These are phyloP conservation scores for Cladochytrium tenue DNA, from an alignment of 371 early-diverging fungal species.

Conservation along the genomic window DNA sequence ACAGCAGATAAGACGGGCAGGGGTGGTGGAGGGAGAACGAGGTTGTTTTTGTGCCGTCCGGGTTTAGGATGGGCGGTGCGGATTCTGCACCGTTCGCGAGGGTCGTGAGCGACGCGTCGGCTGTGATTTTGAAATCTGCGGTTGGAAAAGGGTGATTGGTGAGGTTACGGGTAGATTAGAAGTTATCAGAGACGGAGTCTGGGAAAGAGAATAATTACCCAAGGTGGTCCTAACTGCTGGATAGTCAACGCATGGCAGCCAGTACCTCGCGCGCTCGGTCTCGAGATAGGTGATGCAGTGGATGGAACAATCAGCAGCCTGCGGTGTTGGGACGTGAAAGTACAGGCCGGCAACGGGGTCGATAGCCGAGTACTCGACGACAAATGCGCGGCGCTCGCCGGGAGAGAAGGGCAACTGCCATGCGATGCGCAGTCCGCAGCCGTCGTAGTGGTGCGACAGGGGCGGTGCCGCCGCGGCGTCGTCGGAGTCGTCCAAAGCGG, in stretches of 20 bases:
- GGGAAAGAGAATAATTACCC: slow-evolving; percentile 5
- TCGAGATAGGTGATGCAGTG: slow-evolving; percentile 35
- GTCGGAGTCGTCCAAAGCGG: background rate
- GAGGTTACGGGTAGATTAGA: background rate
- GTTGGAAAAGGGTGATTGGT: too few species aligned
- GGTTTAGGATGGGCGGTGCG: slow-evolving; percentile 6
- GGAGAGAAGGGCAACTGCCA: slow-evolving; percentile 46
- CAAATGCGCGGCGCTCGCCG: slow-evolving; percentile 27
- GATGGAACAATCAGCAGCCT: slow-evolving; percentile 21
- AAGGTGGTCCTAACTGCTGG: slow-evolving; percentile 55
- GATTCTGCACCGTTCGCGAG: slow-evolving; percentile 54
- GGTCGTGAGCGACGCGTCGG: slow-evolving; percentile 41
- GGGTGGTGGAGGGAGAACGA: slow-evolving; percentile 46
- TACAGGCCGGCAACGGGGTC: slow-evolving; percentile 41
- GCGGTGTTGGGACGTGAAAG: slow-evolving; percentile 30
- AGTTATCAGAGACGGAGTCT: background rate
- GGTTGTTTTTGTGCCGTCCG: slow-evolving; percentile 42
- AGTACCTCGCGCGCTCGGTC: slow-evolving; percentile 56
- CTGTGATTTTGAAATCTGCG: slow-evolving; percentile 50
- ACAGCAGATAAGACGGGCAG: slow-evolving; percentile 52
- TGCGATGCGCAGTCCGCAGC: slow-evolving; percentile 34
- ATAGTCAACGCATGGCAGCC: slow-evolving; percentile 62
- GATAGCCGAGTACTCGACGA: slow-evolving; percentile 41
- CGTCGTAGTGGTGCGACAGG: slow-evolving; percentile 41
- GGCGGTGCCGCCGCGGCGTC: background rate